phyloP scores from a whole-genome alignment of 306 rosid genomes.

The Crotalaria pallida region DNA sequence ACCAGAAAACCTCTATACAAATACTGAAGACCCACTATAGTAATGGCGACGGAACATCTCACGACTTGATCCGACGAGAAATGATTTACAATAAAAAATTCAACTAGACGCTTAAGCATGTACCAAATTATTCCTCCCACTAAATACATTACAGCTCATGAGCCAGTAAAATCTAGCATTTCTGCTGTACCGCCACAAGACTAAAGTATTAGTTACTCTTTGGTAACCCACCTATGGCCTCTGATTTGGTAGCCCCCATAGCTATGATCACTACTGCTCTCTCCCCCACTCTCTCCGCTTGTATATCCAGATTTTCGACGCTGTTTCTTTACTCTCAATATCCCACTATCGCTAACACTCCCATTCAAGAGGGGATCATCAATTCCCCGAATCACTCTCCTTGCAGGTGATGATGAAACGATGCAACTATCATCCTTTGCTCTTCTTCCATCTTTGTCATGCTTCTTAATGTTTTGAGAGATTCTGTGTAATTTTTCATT shows the following conservation, averaged over 20 bases:
- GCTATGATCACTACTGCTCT: conserved; percentile 86
- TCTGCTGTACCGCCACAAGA: conserved; percentile 6
- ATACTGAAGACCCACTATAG: conserved; percentile 9
- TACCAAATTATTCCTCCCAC: conserved; percentile 13
- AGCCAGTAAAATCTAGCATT: conserved; percentile 7
- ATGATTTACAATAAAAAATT: conserved; percentile 6
- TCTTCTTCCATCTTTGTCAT: conserved; percentile 77
- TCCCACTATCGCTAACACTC: conserved; percentile 75
- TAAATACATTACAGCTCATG: conserved; percentile 15
- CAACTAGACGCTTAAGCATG: conserved; percentile 6
- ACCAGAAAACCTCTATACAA: conserved; percentile 27
- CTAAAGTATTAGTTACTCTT: conserved; percentile 50
- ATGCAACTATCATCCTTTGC: conserved; percentile 83
- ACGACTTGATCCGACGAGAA: conserved; percentile 4
- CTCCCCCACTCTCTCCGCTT: conserved; percentile 95
- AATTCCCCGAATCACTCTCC: conserved; percentile 84
- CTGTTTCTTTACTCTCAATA: conserved; percentile 70
- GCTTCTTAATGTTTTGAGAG: conserved; percentile 84
- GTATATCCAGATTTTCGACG: conserved; percentile 66
- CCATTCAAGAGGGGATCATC: conserved; percentile 92
- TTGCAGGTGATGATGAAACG: conserved; percentile 40
- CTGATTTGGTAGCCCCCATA: conserved; percentile 70
- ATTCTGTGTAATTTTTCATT: conserved; percentile 71
- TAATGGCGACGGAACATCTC: conserved; percentile 21
- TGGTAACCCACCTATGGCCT: conserved; percentile 90